Evolutionary conservation across 1,284 basidiomycete species (phyloP).

Genomic region (Gastroboletus turbinatus): DNA sequence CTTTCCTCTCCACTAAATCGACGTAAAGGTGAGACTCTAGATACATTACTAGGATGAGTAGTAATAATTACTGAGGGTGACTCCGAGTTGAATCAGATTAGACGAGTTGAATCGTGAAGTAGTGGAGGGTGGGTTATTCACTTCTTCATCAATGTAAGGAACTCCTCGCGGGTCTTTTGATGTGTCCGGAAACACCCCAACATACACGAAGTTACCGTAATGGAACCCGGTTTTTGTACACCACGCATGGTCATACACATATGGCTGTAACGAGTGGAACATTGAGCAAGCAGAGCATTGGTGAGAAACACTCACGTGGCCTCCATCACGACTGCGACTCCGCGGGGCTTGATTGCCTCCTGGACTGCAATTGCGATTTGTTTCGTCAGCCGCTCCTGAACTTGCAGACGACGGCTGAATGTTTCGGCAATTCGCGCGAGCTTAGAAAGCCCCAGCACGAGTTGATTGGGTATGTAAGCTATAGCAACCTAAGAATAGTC

Average conservation of each 20-base stretch:
- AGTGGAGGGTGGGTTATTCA: conserved; percentile 29
- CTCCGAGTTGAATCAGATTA: conserved; percentile 38
- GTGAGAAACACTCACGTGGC: conserved; percentile 70
- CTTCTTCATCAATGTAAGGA: conserved; percentile 76
- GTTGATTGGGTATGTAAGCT: conserved; percentile 95
- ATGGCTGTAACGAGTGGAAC: conserved; percentile 59
- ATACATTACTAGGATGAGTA: conserved; percentile 22
- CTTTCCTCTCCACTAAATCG: conserved; percentile 13
- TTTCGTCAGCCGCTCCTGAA: conserved; percentile 97
- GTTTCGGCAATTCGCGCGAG: conserved; percentile 97
- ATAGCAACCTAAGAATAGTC: conserved; percentile 55
- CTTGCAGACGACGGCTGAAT: conserved; percentile 92
- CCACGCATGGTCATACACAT: conserved; percentile 99
- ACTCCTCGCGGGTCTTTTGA: conserved; percentile 97
- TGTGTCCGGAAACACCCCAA: conserved; percentile 95
- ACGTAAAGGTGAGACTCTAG: conserved; percentile 9
- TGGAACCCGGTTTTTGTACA: conserved; percentile 96
- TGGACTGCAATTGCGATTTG: conserved; percentile 97
- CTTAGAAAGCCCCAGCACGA: conserved; percentile 96
- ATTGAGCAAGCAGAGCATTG: conserved; percentile 12
- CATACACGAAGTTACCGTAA: conserved; percentile 99
- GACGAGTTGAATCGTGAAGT: conserved; percentile 38
- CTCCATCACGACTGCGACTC: conserved; percentile 99
- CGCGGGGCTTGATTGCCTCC: conserved; percentile 94
- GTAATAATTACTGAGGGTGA: conserved; percentile 18